Percentiles rank a stretch among this genome's conserved stretches.
Evolutionary conservation across 495 filamentous ascomycete species (phyloP).

Genomic region (Aspergillus sclerotioniger): DNA sequence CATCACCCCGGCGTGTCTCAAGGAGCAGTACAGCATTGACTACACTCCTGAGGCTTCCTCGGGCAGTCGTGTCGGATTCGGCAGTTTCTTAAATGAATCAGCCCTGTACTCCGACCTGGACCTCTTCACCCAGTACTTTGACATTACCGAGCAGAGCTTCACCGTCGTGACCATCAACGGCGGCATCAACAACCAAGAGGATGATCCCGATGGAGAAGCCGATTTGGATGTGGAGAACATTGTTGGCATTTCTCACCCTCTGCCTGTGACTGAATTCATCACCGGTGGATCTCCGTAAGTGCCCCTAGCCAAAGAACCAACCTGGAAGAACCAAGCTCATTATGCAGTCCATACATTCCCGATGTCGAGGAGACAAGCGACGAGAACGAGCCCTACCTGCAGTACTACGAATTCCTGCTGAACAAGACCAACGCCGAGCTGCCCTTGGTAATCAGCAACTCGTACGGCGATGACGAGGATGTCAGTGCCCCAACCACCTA

Average conservation of each 20-base stretch:
- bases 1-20: conserved; percentile 60
- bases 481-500: conserved; percentile 12
- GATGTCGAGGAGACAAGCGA: conserved; percentile 54
- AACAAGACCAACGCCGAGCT: conserved; percentile 52
- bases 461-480: conserved; percentile 70
- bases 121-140: conserved; percentile 27
- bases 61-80: conserved; percentile 54
- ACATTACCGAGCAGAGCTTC: conserved; percentile 52
- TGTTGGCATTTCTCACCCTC: conserved; percentile 51
- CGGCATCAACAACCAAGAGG: conserved; percentile 46
- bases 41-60: conserved; percentile 46
- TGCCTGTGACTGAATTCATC: conserved; percentile 59
- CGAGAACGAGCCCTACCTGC: conserved; percentile 66
- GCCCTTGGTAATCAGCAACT: conserved; percentile 66
- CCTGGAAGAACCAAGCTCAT: conserved; percentile 1
- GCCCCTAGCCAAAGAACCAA: no score
- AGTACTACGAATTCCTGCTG: conserved; percentile 59
- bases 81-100: conserved; percentile 53
- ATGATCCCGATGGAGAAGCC: conserved; percentile 52
- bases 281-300: conserved; percentile 56
- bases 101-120: conserved; percentile 38
- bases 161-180: conserved; percentile 56
- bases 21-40: conserved; percentile 58
- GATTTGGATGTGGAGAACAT: conserved; percentile 70
- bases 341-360: conserved; percentile 46